Percentiles rank a stretch among this genome's conserved stretches.
These are phyloP conservation scores for Leccinum subtestaceum DNA, from an alignment of 768 basidiomycete species.

Conservation along the genomic window DNA sequence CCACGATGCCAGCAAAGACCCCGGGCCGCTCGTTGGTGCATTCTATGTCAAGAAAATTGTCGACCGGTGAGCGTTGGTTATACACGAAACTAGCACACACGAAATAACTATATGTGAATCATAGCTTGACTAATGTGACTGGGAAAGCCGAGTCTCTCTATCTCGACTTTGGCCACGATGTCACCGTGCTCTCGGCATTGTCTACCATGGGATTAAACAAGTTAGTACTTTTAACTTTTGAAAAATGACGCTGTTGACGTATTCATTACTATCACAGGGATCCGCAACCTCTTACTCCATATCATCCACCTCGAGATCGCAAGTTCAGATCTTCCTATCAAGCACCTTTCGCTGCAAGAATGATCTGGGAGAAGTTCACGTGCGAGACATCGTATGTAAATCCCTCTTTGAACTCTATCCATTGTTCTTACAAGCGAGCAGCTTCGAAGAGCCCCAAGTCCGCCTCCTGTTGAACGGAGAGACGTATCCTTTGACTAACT, in stretches of 20 bases:
- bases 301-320: constrained; percentile 26
- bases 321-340: constrained; percentile 38
- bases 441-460: constrained; percentile 38
- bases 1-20: constrained; percentile 24
- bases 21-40: constrained; percentile 37
- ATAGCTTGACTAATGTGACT: constrained; percentile 34
- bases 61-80: constrained; percentile 27
- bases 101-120: background rate
- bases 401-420: background rate
- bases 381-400: constrained; percentile 34
- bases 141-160: constrained; percentile 31
- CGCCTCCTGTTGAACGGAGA: constrained; percentile 40
- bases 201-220: constrained; percentile 38
- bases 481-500: constrained; percentile 37
- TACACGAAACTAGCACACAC: background rate
- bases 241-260: background rate
- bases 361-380: constrained; percentile 44
- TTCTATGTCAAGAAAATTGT: constrained; percentile 39
- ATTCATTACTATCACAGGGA: constrained; percentile 26
- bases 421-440: constrained; percentile 8
- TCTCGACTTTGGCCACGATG: constrained; percentile 43
- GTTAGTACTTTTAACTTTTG: constrained; percentile 16
- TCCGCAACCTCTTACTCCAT: constrained; percentile 26
- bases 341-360: constrained; percentile 41
- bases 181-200: constrained; percentile 36